Evolutionary conservation across 164 flowering plant species (phyloP), one percentile per base, ranked within the genome.

Genomic region (Buxus sempervirens): DNA sequence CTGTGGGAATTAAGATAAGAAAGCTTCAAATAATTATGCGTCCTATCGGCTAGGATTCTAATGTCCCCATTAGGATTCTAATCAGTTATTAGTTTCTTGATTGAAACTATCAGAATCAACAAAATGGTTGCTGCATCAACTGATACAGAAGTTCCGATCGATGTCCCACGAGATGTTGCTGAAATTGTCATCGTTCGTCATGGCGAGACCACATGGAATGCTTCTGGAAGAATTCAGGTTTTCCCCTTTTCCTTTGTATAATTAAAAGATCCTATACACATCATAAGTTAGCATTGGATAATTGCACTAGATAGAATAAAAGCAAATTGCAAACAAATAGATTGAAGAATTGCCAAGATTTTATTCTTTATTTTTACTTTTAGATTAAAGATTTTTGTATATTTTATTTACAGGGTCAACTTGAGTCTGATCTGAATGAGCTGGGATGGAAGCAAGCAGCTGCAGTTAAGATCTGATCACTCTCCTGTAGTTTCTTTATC

Each of bases 161-260:
- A 65, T 21, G 62, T 71, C 20, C 74, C 74, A 28, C 69, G 53
- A n/a, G 65, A 72, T 41, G 62, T 60, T 9, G 65, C 70, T 5
- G 75, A 72, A 64, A 72, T 72, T 21, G 75, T 72, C 7, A 18
- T 72, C 4, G 75, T 72, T 24, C 75, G 75, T 21, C 70, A 72
- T 55, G 75, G 75, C 15, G 75, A 66, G 66, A 72, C 75, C 9
- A 72, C 70, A 53, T 72, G 75, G 75, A 72, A 72, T 42, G 69
- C 60, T 15, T 54, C 70, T 0, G 75, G 70, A 72, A 72, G 53
- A 54, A 72, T 72, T 60, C 75, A 72, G 67, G 72, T 36, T 12
- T 32, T n/a, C 10, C 16, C 12, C 16, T 19, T 58, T 24, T 10
- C 9, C 15, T 28, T 27, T 16, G 18, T 8, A 26, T 28, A 45